Percentiles rank a stretch among this genome's conserved stretches.
Evolutionary conservation across 108 stramenopile genomes (phyloP).

Genomic region (Skeletonema potamos): DNA sequence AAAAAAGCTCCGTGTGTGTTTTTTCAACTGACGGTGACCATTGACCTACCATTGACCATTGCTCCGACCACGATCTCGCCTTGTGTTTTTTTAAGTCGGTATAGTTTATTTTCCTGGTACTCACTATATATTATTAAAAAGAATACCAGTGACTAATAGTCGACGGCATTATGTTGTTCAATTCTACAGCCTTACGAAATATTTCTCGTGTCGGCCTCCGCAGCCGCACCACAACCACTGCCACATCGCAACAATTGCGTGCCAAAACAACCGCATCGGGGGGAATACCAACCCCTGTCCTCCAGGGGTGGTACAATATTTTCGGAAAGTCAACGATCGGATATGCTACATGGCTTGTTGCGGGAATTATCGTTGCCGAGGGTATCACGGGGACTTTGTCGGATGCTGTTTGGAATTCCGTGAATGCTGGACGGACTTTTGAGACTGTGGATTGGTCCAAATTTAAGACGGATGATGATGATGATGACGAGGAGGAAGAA

Average conservation of each 20-base stretch:
- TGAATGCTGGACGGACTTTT: slow-evolving; percentile 79
- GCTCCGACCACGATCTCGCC: too few relatives aligned
- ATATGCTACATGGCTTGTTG: slow-evolving; percentile 80
- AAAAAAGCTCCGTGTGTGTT: too few relatives aligned
- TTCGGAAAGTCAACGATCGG: slow-evolving; percentile 82
- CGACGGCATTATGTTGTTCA: slow-evolving; percentile 22
- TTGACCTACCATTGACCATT: too few relatives aligned
- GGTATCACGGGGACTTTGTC: slow-evolving; percentile 58
- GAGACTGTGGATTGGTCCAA: slow-evolving; percentile 85
- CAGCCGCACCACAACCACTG: background rate
- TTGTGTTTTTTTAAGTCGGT: too few relatives aligned
- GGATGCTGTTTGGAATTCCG: slow-evolving; percentile 69
- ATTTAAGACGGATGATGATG: slow-evolving; percentile 74
- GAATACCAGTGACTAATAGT: too few relatives aligned
- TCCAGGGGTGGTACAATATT: slow-evolving; percentile 46
- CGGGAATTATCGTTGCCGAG: slow-evolving; percentile 78
- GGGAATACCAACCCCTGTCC: slow-evolving; percentile 37
- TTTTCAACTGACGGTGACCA: too few relatives aligned
- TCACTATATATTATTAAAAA: too few relatives aligned
- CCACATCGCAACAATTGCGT: slow-evolving; percentile 4
- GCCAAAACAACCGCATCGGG: slow-evolving; percentile 36
- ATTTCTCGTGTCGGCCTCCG: slow-evolving; percentile 22
- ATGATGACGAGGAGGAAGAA: slow-evolving; percentile 82
- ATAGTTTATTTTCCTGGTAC: too few relatives aligned
- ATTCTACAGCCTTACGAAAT: slow-evolving; percentile 29